These are phyloP conservation scores for Fusarium citri DNA, from an alignment of 2,329 filamentous ascomycete genomes.

Conservation along the genomic window DNA sequence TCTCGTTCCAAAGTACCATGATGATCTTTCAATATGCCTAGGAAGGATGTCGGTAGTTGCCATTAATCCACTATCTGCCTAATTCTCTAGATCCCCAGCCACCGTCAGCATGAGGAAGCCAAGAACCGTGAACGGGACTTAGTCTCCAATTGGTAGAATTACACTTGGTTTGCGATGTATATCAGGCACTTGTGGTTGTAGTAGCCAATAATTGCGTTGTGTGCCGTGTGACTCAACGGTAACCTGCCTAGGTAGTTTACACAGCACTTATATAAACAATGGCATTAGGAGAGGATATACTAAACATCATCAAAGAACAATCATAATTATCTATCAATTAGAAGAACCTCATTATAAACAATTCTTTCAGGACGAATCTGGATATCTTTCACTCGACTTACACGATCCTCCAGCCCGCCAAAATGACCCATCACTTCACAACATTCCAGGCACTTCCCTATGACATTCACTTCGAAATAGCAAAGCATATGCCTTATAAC, in stretches of 20 bases:
- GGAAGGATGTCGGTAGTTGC: not conserved
- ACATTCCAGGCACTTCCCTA: conserved; percentile 30
- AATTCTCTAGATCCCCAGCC: not conserved
- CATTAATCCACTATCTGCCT: not conserved
- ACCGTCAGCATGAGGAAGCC: conserved; percentile 1
- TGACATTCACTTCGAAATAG: conserved; percentile 34
- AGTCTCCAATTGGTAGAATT: not conserved
- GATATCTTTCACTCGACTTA: not conserved
- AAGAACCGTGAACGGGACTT: not conserved
- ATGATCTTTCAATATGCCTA: not conserved
- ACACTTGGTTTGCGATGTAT: not conserved
- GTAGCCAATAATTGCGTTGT: not conserved
- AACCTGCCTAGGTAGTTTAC: too few relatives aligned
- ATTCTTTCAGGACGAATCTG: too few relatives aligned
- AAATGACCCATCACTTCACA: conserved; percentile 9
- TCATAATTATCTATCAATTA: too few relatives aligned
- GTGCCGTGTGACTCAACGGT: not conserved
- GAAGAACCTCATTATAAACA: too few relatives aligned
- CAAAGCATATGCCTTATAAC: conserved; percentile 10
- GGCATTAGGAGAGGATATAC: not conserved
- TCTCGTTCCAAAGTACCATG: not conserved
- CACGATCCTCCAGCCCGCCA: not conserved
- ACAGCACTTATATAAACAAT: not conserved
- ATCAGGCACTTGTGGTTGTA: conserved; percentile 13
- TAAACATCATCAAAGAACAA: not conserved